Evolutionary conservation across 78 protist genomes (phyloP), one percentile per base, ranked within the genome.

Genomic region (Bodo saltans): DNA sequence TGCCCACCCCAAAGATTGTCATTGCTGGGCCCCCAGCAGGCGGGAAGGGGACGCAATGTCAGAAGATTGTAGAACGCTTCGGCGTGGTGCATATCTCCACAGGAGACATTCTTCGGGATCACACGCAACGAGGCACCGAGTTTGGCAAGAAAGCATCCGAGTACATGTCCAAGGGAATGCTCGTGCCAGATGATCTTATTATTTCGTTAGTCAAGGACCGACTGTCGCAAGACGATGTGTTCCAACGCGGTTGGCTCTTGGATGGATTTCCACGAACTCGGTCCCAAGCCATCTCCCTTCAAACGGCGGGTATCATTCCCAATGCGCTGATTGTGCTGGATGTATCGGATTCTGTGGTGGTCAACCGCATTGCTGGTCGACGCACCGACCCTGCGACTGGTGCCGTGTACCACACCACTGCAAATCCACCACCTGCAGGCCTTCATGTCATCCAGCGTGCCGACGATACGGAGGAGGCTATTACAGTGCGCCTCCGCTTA

Each of bases 31-130:
- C 68, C 29, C 75, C 83, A 4, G 83, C 74, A 0, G 3, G 35
- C 21, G 86, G 87, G 42, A 91, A 91, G 74, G 90, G 93, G 30
- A 87, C 93, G 2, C 88, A 80, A 71, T 83, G 86, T 70, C 85
- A 47, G 27, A 2, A 17, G n/a, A 72, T 91, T 42, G 83, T 79
- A 41, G 68, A 85, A 72, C 33, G 79, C 30, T 85, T 40, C 32
- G 90, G 90, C 33, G 35, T 87, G 1, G 85, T 83, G 32, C 89
- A 87, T 35, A 34, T 91, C 42, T 53, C 85, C 42, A 74, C 89
- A 3, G 90, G 90, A 25, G 90, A 87, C 37, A 52, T 83, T 21
- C 76, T 91, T 42, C 85, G 93, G 0, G 42, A 3, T 29, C 74
- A 68, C 42, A 68, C 75, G 41, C 28, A 33, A 35, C 0, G 8